Conservation (phyloP, 2,329 filamentous ascomycete species). For the Metarhizium guizhouense region DNA sequence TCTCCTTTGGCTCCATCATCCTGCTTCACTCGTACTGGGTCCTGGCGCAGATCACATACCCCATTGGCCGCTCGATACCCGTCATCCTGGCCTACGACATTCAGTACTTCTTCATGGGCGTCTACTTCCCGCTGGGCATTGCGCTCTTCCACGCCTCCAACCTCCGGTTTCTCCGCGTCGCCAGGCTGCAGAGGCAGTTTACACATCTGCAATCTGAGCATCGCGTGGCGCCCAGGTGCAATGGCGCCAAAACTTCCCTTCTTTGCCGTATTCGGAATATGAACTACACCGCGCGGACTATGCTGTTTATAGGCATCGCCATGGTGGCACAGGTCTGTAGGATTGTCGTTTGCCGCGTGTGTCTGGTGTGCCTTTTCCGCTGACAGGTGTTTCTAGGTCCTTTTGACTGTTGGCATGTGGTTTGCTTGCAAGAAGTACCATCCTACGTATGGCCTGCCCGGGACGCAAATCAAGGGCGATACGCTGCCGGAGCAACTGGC, state of each 20-base stretch:
- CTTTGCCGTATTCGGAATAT: constrained; percentile 25
- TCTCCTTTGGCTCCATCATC: constrained; percentile 26
- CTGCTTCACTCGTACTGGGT: constrained; percentile 30
- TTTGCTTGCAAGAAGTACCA: constrained; percentile 51
- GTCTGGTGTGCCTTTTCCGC: not conserved
- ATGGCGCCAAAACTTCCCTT: constrained; percentile 20
- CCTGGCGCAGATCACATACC: constrained; percentile 32
- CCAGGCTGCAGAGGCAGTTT: constrained; percentile 37
- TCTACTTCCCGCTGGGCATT: constrained; percentile 47
- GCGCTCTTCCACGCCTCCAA: constrained; percentile 51
- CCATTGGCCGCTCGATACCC: constrained; percentile 31
- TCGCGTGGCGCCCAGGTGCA: constrained; percentile 12
- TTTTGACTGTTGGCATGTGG: constrained; percentile 45
- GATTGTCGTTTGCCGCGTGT: too few species aligned
- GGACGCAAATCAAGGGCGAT: constrained; percentile 21
- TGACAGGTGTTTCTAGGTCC: constrained; percentile 27
- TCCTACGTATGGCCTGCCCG: constrained; percentile 35
- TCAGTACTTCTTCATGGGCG: constrained; percentile 52
- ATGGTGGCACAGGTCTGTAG: constrained; percentile 38
- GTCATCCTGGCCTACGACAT: constrained; percentile 33
- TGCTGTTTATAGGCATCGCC: constrained; percentile 35
- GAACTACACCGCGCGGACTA: constrained; percentile 29
- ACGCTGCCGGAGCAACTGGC: constrained; percentile 31
- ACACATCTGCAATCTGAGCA: constrained; percentile 10
- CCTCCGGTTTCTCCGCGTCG: constrained; percentile 40